Conservation (phyloP, 116 monocot species). For the Papilionanthe hybrid region DNA sequence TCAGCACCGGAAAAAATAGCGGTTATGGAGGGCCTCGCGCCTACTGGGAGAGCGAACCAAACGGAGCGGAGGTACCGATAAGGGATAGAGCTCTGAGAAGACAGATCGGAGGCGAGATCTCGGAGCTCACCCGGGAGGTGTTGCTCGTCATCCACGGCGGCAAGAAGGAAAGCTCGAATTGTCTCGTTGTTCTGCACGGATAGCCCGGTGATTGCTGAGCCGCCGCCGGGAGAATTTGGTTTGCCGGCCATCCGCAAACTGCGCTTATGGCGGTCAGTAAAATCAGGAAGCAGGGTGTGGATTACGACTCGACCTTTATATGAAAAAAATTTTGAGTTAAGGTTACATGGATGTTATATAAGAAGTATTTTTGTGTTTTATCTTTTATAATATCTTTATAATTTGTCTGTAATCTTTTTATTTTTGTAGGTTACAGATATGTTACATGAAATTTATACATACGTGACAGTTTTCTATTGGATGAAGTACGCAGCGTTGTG, state of each 20-base stretch:
- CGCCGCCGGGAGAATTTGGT: background rate
- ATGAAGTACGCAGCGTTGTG: too few species aligned
- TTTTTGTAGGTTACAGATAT: too few species aligned
- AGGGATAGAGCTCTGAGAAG: slow-evolving; percentile 23
- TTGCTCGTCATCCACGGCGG: slow-evolving; percentile 13
- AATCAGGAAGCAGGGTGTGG: too few species aligned
- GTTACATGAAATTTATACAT: too few species aligned
- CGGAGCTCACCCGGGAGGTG: slow-evolving; percentile 40
- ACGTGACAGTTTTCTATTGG: too few species aligned
- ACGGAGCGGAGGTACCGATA: slow-evolving; percentile 50
- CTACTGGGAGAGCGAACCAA: slow-evolving; percentile 45
- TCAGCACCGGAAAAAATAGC: slow-evolving; percentile 13
- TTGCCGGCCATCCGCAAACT: slow-evolving; percentile 9
- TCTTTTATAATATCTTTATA: too few species aligned
- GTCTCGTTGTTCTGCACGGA: slow-evolving; percentile 35
- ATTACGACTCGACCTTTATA: too few species aligned
- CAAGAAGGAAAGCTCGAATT: slow-evolving; percentile 59
- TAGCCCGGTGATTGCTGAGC: slow-evolving; percentile 32
- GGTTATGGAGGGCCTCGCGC: slow-evolving; percentile 47
- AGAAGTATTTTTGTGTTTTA: too few species aligned
- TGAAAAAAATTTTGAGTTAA: too few species aligned
- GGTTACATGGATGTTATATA: too few species aligned
- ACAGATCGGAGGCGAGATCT: slow-evolving; percentile 38
- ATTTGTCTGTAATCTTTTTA: too few species aligned
- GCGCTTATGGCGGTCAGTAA: too few species aligned